Base-by-base conservation (phyloP, 2,329 filamentous ascomycete genomes). In the Aspergillus candidus region DNA sequence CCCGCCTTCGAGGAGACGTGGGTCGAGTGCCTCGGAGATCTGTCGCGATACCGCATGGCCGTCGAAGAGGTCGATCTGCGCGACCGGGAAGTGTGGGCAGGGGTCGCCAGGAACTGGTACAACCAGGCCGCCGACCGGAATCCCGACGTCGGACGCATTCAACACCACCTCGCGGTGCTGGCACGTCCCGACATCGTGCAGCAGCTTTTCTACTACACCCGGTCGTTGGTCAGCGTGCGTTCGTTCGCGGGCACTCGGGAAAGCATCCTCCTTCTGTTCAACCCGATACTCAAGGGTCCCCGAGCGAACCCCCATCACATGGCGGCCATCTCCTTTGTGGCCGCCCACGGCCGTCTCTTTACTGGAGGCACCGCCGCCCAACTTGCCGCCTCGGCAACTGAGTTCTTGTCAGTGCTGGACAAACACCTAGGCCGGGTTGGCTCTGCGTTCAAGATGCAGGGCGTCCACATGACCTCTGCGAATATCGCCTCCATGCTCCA, bases 21-120 rank as follows among this genome's bases (percentile, higher is more conserved):
- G 91, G 87, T 94, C 7, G 91, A 96, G 53, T 96, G 90, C 41
- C 70, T 97, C 0, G 91, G 91, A 0, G 90, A 97, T 58, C 67
- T 97, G 0, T 85, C 84, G 0, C 74, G 90, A 14, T 96, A 94
- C 56, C 75, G 84, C 1, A 96, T 96, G 89, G 88, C 89, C 0
- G 89, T 96, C 35, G 90, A 96, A 61, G 86, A 94, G 33, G 80
- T 85, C 18, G 84, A 93, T 49, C 74, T 86, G 14, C 68, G 77
- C 2, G 85, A 91, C 43, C 73, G 86, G 1, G 87, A 94, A 38
- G 79, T 82, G 0, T 97, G 91, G 91, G 86, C 85, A 0, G 76
- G 77, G 0, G 86, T 95, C 0, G 85, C 86, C 0, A 73, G 83
- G 0, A 82, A 84, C 34, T 97, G 91, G 93, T 96, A 94, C 53